Evolutionary conservation across 1,284 basidiomycete genomes (phyloP).

Genomic region (Apiotrichum brassicae): DNA sequence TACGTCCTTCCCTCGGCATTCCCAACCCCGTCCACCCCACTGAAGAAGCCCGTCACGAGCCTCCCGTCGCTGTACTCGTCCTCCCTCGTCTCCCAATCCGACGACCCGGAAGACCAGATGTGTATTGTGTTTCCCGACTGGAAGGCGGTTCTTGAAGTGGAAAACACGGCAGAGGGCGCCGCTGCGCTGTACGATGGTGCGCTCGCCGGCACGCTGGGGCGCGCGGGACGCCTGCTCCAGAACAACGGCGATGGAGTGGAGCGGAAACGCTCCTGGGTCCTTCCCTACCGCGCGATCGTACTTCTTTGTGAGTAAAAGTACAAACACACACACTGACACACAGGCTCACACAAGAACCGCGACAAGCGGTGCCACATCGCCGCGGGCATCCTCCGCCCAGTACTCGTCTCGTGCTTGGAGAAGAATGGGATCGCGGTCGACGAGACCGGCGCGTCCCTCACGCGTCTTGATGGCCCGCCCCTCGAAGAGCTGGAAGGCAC

Average conservation of each 20-base stretch:
- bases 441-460: slow-evolving; percentile 39
- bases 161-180: slow-evolving; percentile 59
- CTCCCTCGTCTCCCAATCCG: slow-evolving; percentile 70
- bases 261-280: slow-evolving; percentile 54
- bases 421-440: slow-evolving; percentile 42
- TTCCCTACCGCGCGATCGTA: slow-evolving; percentile 65
- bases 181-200: slow-evolving; percentile 59
- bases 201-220: slow-evolving; percentile 55
- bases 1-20: slow-evolving; percentile 34
- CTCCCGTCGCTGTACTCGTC: slow-evolving; percentile 61
- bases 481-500: slow-evolving; percentile 55
- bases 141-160: slow-evolving; percentile 66
- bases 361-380: slow-evolving; percentile 85
- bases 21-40: slow-evolving; percentile 23
- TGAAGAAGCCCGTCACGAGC: slow-evolving; percentile 22
- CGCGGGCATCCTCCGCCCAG: slow-evolving; percentile 67
- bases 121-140: slow-evolving; percentile 87
- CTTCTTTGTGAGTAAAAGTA: slow-evolving; percentile 72
- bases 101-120: slow-evolving; percentile 58
- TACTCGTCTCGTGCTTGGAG: slow-evolving; percentile 32
- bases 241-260: slow-evolving; percentile 23
- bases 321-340: slow-evolving; percentile 9
- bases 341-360: slow-evolving; percentile 83
- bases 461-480: slow-evolving; percentile 56
- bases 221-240: slow-evolving; percentile 21